These are phyloP conservation scores for Rhazya stricta DNA, from an alignment of 257 asterid genomes.

Conservation along the genomic window DNA sequence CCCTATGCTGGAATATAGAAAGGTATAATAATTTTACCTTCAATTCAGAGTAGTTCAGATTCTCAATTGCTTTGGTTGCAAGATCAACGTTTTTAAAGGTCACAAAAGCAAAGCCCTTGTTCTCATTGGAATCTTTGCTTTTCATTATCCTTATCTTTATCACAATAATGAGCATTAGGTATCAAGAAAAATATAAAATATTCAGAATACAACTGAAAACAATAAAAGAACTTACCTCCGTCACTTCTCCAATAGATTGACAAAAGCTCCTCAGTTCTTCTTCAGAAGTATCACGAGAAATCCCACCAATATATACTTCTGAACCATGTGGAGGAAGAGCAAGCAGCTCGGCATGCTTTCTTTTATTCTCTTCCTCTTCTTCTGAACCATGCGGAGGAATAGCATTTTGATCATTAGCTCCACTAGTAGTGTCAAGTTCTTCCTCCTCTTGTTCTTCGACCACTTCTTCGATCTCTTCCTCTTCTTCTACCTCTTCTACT, in stretches of 20 bases:
- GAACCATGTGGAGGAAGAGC: conserved; percentile 91
- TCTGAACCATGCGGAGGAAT: conserved; percentile 85
- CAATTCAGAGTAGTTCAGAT: conserved; percentile 66
- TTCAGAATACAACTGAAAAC: not conserved
- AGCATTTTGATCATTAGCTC: conserved; percentile 22
- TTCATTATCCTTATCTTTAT: conserved; percentile 81
- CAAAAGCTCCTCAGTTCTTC: conserved; percentile 64
- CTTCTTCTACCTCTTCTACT: conserved; percentile 67
- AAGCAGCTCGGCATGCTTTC: conserved; percentile 66
- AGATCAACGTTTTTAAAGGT: conserved; percentile 68
- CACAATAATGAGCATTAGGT: conserved; percentile 14
- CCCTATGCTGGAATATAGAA: not conserved
- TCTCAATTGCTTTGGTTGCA: conserved; percentile 78
- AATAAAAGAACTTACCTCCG: conserved; percentile 48
- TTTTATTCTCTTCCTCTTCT: too few species aligned
- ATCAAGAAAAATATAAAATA: not conserved
- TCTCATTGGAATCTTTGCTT: conserved; percentile 71
- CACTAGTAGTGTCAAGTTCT: conserved; percentile 27
- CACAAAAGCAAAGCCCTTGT: conserved; percentile 87
- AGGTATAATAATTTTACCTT: conserved; percentile 38
- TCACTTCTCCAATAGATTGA: conserved; percentile 70
- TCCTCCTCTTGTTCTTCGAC: conserved; percentile 36
- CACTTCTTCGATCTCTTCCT: conserved; percentile 46
- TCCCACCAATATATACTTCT: conserved; percentile 82
- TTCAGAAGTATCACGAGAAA: conserved; percentile 55